phyloP scores from a whole-genome alignment of 768 basidiomycete species.

The Galerina sulciceps region DNA sequence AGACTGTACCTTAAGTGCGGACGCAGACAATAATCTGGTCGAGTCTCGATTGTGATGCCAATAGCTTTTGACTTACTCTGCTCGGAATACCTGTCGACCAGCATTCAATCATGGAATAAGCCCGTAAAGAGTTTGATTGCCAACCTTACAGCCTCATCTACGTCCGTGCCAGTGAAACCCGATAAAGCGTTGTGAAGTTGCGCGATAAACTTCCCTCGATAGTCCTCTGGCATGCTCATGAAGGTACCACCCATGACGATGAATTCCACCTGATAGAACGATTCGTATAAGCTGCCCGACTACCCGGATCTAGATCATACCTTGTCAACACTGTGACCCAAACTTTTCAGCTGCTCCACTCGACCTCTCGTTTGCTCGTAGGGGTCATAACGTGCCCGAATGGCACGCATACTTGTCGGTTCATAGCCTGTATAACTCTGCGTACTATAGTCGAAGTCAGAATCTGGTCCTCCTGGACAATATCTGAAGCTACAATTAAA shows the following conservation, averaged over 20 bases:
- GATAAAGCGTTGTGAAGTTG: slow-evolving; percentile 97
- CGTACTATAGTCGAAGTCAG: slow-evolving; percentile 99
- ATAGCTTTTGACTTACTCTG: slow-evolving; percentile 98
- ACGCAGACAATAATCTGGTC: slow-evolving; percentile 96
- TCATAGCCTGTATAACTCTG: slow-evolving; percentile 96
- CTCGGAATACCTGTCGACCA: slow-evolving; percentile 76
- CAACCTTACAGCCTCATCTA: slow-evolving; percentile 94
- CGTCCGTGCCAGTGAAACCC: slow-evolving; percentile 89
- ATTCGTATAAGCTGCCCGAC: not conserved
- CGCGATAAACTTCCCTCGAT: slow-evolving; percentile 90
- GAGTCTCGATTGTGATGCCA: slow-evolving; percentile 98
- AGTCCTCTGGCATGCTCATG: slow-evolving; percentile 99
- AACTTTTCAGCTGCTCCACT: slow-evolving; percentile 91
- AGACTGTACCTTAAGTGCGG: slow-evolving; percentile 82
- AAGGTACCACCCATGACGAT: slow-evolving; percentile 99
- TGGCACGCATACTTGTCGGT: slow-evolving; percentile 99
- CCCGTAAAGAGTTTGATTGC: not conserved
- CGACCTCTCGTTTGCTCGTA: slow-evolving; percentile 96
- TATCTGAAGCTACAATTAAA: slow-evolving; percentile 54
- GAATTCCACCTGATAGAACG: slow-evolving; percentile 67
- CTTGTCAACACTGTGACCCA: slow-evolving; percentile 99
- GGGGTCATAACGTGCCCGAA: slow-evolving; percentile 92
- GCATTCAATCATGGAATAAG: slow-evolving; percentile 1
- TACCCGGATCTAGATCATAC: slow-evolving; percentile 39
- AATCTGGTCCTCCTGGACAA: slow-evolving; percentile 98